These are phyloP conservation scores for Ogataea dorogensis DNA, from an alignment of 805 yeast species.

Conservation along the genomic window DNA sequence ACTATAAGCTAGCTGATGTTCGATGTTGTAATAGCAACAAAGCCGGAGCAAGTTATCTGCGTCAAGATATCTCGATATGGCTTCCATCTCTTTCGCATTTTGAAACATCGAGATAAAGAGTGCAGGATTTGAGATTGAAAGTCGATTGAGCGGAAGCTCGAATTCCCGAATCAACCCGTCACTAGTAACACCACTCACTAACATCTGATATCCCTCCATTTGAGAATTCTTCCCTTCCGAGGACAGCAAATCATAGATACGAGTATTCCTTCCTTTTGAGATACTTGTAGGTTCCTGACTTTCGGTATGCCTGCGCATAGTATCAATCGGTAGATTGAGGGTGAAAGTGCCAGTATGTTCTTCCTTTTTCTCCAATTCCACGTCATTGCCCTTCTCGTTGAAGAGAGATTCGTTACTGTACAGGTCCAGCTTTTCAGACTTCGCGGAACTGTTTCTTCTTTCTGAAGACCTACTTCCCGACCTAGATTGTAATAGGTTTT, in stretches of 20 bases:
- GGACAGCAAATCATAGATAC: slow-evolving; percentile 24
- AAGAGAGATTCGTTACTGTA: no score
- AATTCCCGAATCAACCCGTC: slow-evolving; percentile 9
- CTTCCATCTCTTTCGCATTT: slow-evolving; percentile 10
- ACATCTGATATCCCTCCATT: slow-evolving; percentile 19
- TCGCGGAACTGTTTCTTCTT: slow-evolving; percentile 5
- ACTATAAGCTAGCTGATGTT: slow-evolving; percentile 2
- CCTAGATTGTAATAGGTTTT: slow-evolving; percentile 2
- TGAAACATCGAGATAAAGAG: slow-evolving; percentile 25
- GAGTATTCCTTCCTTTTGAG: slow-evolving; percentile 22
- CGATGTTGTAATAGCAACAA: slow-evolving; percentile 20
- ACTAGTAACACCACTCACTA: neutral
- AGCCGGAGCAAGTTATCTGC: slow-evolving; percentile 31
- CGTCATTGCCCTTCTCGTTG: slow-evolving; percentile 18
- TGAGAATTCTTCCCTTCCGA: slow-evolving; percentile 24
- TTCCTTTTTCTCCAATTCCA: slow-evolving; percentile 13
- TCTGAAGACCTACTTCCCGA: slow-evolving; percentile 3
- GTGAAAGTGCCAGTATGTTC: slow-evolving; percentile 21
- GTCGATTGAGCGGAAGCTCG: slow-evolving; percentile 23
- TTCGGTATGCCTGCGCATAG: slow-evolving; percentile 4
- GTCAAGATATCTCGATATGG: slow-evolving; percentile 20
- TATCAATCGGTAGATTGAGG: slow-evolving; percentile 16
- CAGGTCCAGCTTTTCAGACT: slow-evolving; percentile 1
- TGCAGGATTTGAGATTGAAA: slow-evolving; percentile 24
- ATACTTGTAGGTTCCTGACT: slow-evolving; percentile 11